Percentiles rank a stretch among this genome's conserved stretches.
phyloP scores from a whole-genome alignment of 768 basidiomycete species.

The Leccinellum luteum region DNA sequence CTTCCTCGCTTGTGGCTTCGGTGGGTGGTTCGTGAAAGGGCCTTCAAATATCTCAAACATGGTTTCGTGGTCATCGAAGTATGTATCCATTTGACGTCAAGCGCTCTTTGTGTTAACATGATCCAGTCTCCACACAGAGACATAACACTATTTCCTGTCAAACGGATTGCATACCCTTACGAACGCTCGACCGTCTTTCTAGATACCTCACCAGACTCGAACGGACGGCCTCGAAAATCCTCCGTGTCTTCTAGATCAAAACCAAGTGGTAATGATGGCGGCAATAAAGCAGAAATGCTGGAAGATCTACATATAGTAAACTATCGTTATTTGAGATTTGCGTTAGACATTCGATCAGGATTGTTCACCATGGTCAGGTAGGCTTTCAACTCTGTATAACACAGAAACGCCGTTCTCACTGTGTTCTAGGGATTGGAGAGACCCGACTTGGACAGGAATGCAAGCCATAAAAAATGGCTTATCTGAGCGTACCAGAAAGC shows the following conservation, averaged over 20 bases:
- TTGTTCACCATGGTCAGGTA: conserved; percentile 82
- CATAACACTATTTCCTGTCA: conserved; percentile 72
- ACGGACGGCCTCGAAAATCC: conserved; percentile 22
- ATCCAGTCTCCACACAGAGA: conserved; percentile 80
- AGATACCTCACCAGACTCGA: conserved; percentile 27
- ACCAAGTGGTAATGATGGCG: conserved; percentile 31
- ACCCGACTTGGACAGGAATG: conserved; percentile 67
- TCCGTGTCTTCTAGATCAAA: conserved; percentile 28
- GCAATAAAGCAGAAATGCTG: conserved; percentile 38
- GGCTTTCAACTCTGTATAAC: not conserved
- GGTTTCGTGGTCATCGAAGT: conserved; percentile 93
- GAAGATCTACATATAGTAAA: conserved; percentile 68
- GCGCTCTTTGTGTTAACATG: conserved; percentile 22
- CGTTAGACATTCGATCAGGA: conserved; percentile 80
- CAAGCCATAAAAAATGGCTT: conserved; percentile 65
- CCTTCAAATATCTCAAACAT: conserved; percentile 66
- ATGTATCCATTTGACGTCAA: conserved; percentile 23
- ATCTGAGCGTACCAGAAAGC: conserved; percentile 47
- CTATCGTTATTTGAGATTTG: conserved; percentile 91
- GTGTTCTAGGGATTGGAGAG: conserved; percentile 79
- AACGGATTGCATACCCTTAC: conserved; percentile 69
- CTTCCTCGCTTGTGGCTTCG: conserved; percentile 89
- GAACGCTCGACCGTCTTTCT: conserved; percentile 80
- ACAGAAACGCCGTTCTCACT: conserved; percentile 2
- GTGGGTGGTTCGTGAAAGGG: conserved; percentile 80